phyloP scores from a whole-genome alignment of 2,329 filamentous ascomycete species.

The Escovopsis sp. region DNA sequence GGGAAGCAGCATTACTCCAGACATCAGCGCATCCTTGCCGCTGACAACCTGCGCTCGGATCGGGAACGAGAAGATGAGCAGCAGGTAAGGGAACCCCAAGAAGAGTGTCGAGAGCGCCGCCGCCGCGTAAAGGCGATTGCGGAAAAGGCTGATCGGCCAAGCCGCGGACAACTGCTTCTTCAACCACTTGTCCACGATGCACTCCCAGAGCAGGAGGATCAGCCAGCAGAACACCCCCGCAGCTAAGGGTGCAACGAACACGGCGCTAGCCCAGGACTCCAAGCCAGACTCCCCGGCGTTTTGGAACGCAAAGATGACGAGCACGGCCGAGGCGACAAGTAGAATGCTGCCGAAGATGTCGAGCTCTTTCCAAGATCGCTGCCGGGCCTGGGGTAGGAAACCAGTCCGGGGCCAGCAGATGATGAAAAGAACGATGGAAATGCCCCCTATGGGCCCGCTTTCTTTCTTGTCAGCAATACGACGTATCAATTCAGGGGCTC shows the following conservation, averaged over 20 bases:
- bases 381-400: slow-evolving; percentile 23
- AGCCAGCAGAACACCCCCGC: slow-evolving; percentile 16
- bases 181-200: slow-evolving; percentile 12
- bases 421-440: slow-evolving; percentile 32
- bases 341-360: slow-evolving; percentile 40
- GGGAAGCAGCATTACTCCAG: slow-evolving; percentile 37
- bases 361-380: slow-evolving; percentile 32
- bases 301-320: slow-evolving; percentile 45
- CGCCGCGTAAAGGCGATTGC: slow-evolving; percentile 29
- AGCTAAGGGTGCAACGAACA: slow-evolving; percentile 18
- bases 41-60: slow-evolving; percentile 36
- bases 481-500: not conserved
- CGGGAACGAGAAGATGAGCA: slow-evolving; percentile 35
- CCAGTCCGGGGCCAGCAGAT: slow-evolving; percentile 33
- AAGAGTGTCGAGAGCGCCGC: slow-evolving; percentile 31
- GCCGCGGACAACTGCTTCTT: slow-evolving; percentile 21
- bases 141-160: slow-evolving; percentile 33
- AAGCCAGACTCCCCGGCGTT: slow-evolving; percentile 24
- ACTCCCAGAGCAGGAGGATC: slow-evolving; percentile 16
- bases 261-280: slow-evolving; percentile 27
- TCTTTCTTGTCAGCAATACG: slow-evolving; percentile 4
- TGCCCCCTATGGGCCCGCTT: slow-evolving; percentile 35
- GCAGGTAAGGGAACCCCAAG: slow-evolving; percentile 34
- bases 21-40: slow-evolving; percentile 27
- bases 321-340: slow-evolving; percentile 35